Conservation (phyloP, 495 filamentous ascomycete genomes). For the Opeltia flavorubescens region DNA sequence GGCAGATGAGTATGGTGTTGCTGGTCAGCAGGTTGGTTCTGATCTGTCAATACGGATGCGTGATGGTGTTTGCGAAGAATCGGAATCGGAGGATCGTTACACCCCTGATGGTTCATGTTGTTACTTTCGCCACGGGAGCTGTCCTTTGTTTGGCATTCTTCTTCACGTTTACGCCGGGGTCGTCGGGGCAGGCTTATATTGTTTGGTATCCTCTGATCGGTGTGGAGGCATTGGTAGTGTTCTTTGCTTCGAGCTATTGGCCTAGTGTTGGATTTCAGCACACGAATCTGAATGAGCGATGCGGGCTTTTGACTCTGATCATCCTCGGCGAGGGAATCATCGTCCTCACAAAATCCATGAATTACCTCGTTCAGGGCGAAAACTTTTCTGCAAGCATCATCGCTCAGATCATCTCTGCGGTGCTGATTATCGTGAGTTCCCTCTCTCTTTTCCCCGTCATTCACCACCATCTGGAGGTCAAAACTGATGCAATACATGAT, state of each 20-base stretch:
- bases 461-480: neutral
- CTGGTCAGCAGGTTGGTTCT: slow-evolving; percentile 43
- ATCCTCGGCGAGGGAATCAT: slow-evolving; percentile 55
- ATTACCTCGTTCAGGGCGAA: slow-evolving; percentile 39
- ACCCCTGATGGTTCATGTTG: slow-evolving; percentile 20
- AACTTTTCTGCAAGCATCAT: slow-evolving; percentile 34
- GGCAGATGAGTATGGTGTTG: slow-evolving; percentile 40
- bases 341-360: slow-evolving; percentile 39
- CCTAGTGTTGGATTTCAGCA: slow-evolving; percentile 47
- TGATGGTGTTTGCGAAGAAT: slow-evolving; percentile 1
- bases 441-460: neutral
- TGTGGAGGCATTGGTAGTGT: slow-evolving; percentile 38
- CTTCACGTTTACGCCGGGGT: neutral
- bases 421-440: slow-evolving; percentile 22
- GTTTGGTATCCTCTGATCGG: slow-evolving; percentile 45
- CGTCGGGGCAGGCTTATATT: slow-evolving; percentile 26
- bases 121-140: neutral
- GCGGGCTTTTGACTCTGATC: slow-evolving; percentile 54
- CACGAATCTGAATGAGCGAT: slow-evolving; percentile 50
- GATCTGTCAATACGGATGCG: slow-evolving; percentile 38
- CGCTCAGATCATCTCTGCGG: slow-evolving; percentile 17
- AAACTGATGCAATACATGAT: too few species aligned
- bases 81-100: slow-evolving; percentile 15
- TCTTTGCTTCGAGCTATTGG: slow-evolving; percentile 37
- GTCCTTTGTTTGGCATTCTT: neutral